Evolutionary conservation across 345 rosid species (phyloP), one percentile per base, ranked within the genome.

Genomic region (Camelina hispida): DNA sequence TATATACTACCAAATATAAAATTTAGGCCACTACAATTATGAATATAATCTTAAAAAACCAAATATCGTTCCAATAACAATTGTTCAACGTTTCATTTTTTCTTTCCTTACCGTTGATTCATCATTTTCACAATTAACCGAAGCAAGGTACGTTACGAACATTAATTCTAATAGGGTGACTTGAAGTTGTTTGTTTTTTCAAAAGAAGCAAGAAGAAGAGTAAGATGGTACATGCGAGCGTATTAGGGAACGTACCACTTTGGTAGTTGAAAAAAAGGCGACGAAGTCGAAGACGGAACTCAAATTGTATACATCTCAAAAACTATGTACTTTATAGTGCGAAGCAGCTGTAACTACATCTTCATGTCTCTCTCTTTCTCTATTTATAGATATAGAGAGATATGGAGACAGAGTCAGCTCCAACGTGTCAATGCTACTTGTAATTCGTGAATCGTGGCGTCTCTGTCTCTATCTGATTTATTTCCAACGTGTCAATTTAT

Each of bases 351-450:
- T 28, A 18, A 50, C 52, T 25, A 9, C 23, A 25, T n/a, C 18
- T 42, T 53, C 76, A 52, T 54, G 18, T 42, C 54, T 18, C 15
- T 62, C 15, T 62, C 35, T 73, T 9, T 42, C 50, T 46, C 53
- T 8, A 15, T 16, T n/a, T 50, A 9, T 50, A 16, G 10, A 48
- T 7, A 50, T 23, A 3, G 6, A 71, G 34, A 71, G 13, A 37
- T 20, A 60, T n/a, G 38, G 9, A 57, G 28, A 42, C 14, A 42
- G 50, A 52, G 69, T 53, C 74, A 68, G 74, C 69, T 75, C 79
- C 50, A 0, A 75, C 69, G 74, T 75, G 73, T 75, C 69, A 51
- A 1, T 28, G 50, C 54, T 75, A 60, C 69, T 75, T 55, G 15
- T 68, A 16, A 1, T 40, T 67, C 61, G 22, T 67, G 73, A 1